Evolutionary conservation across 2,329 filamentous ascomycete species (phyloP).

Genomic region (Paradendryphiella salina): DNA sequence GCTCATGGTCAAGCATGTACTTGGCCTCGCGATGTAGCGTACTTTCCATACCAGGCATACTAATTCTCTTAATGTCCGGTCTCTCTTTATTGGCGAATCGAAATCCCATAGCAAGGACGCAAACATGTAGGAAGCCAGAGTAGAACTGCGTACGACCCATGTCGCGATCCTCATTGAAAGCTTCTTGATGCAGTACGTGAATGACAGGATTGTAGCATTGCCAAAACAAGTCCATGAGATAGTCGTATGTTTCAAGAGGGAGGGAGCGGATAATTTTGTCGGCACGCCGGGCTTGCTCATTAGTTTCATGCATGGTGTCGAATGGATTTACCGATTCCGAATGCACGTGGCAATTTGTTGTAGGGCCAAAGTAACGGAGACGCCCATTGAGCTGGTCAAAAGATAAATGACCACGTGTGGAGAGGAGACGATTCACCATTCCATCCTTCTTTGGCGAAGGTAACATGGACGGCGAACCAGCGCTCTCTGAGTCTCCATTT

Average conservation of each 20-base stretch:
- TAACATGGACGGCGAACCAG: slow-evolving; percentile 40
- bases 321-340: slow-evolving; percentile 45
- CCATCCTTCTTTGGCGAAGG: slow-evolving; percentile 51
- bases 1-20: slow-evolving; percentile 58
- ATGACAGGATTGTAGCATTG: slow-evolving; percentile 56
- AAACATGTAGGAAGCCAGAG: slow-evolving; percentile 57
- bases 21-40: slow-evolving; percentile 59
- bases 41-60: slow-evolving; percentile 55
- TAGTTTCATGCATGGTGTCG: slow-evolving; percentile 47
- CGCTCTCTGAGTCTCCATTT: slow-evolving; percentile 30
- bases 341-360: slow-evolving; percentile 59
- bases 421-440: slow-evolving; percentile 55
- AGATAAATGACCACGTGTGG: slow-evolving; percentile 55
- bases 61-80: slow-evolving; percentile 55
- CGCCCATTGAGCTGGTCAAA: slow-evolving; percentile 57
- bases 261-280: slow-evolving; percentile 56
- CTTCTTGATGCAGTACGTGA: slow-evolving; percentile 55
- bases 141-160: slow-evolving; percentile 56
- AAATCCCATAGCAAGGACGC: slow-evolving; percentile 58
- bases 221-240: slow-evolving; percentile 59
- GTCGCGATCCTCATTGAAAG: slow-evolving; percentile 55
- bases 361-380: slow-evolving; percentile 59
- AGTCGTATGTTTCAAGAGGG: slow-evolving; percentile 54
- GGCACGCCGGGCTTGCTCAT: slow-evolving; percentile 54
- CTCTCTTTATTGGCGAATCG: slow-evolving; percentile 56